phyloP scores from a whole-genome alignment of 768 basidiomycete species.

The Termitomyces sp. region DNA sequence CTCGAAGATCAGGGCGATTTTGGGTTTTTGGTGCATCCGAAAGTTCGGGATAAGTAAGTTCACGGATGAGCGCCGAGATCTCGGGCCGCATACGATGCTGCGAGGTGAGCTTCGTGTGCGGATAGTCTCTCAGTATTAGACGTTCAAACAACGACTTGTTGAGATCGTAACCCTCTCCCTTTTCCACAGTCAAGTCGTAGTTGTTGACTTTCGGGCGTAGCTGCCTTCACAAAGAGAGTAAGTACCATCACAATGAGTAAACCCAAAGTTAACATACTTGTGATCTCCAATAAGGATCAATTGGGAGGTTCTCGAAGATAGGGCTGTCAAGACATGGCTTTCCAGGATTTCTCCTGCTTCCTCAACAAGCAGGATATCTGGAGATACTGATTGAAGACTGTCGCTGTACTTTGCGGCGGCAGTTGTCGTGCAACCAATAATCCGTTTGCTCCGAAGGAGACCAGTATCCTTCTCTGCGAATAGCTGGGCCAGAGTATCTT shows the following conservation, averaged over 20 bases:
- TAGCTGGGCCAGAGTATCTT: not conserved
- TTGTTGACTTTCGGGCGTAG: conserved; percentile 69
- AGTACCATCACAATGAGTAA: not conserved
- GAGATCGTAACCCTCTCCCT: conserved; percentile 60
- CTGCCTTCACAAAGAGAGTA: conserved; percentile 24
- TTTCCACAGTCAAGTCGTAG: conserved; percentile 58
- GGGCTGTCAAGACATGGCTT: not conserved
- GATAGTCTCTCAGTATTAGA: conserved; percentile 55
- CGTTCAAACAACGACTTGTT: conserved; percentile 69
- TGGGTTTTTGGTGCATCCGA: conserved; percentile 34
- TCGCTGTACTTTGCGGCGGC: not conserved
- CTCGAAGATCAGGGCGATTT: not conserved
- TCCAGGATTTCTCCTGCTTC: not conserved
- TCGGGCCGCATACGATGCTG: conserved; percentile 78
- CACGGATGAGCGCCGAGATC: conserved; percentile 56
- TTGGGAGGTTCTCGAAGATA: not conserved
- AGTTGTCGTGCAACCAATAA: conserved; percentile 1
- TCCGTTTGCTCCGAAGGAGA: not conserved
- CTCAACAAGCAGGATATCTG: not conserved
- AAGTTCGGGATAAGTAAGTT: conserved; percentile 62
- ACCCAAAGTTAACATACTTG: not conserved
- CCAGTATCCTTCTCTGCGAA: not conserved
- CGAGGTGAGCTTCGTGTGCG: conserved; percentile 46
- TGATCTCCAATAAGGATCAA: not conserved
- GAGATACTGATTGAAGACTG: not conserved